phyloP scores from a whole-genome alignment of 176 grass and related monocot species.

The Panicum miliaceum region DNA sequence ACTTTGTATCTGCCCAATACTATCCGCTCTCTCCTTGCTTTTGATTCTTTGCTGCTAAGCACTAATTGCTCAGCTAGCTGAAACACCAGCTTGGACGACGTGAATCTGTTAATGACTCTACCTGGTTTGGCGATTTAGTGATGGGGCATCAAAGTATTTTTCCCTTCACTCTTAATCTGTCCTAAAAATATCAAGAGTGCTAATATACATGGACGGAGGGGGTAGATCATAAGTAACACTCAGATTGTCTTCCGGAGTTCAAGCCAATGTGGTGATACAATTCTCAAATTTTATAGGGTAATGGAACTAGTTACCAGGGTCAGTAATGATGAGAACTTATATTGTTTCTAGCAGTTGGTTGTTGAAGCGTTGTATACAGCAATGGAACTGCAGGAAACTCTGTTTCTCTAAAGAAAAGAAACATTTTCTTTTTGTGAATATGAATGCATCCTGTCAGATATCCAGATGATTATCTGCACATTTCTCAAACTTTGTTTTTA shows the following conservation, averaged over 20 bases:
- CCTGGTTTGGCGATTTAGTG: too few species aligned
- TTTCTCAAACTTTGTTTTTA: neutral
- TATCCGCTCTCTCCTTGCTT: too few species aligned
- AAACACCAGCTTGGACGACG: too few species aligned
- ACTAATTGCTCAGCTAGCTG: too few species aligned
- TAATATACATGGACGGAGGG: too few species aligned
- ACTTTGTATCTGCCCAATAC: too few species aligned
- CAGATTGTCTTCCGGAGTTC: neutral
- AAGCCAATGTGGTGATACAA: neutral
- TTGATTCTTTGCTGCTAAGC: too few species aligned
- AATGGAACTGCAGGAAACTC: neutral
- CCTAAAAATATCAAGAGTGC: too few species aligned
- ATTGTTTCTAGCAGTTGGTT: neutral
- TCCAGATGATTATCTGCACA: slow-evolving; percentile 22
- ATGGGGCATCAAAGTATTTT: too few species aligned
- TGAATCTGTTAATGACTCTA: too few species aligned
- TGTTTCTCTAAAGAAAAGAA: neutral
- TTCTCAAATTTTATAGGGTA: neutral
- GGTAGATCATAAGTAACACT: neutral
- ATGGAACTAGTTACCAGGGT: neutral
- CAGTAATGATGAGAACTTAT: neutral
- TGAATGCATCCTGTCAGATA: neutral
- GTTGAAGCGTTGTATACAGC: neutral
- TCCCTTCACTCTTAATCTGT: too few species aligned
- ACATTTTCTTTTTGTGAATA: neutral